These are phyloP conservation scores for Kodamaea arcana DNA, from an alignment of 1,139 yeast species.

Conservation along the genomic window DNA sequence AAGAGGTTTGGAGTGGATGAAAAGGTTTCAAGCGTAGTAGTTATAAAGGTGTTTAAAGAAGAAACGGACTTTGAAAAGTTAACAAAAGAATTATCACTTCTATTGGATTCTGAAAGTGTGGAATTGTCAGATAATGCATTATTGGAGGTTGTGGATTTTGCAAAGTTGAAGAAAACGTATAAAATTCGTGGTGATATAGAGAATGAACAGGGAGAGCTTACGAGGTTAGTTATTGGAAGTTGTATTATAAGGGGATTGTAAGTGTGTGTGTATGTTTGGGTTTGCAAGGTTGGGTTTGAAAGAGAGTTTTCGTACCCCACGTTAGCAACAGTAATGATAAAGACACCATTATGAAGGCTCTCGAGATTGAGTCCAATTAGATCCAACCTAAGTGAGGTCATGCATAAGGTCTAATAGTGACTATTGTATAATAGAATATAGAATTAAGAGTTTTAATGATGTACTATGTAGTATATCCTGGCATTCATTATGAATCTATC, in stretches of 20 bases:
- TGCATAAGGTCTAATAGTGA: too few relatives aligned
- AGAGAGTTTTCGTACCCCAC: too few relatives aligned
- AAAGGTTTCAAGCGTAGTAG: constrained; percentile 24
- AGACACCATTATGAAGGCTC: too few relatives aligned
- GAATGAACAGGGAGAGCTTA: constrained; percentile 22
- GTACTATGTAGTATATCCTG: too few relatives aligned
- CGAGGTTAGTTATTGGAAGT: constrained; percentile 37
- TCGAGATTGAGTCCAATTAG: too few relatives aligned
- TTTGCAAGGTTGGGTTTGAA: too few relatives aligned
- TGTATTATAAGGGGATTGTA: constrained; percentile 36
- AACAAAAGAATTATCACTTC: neutral
- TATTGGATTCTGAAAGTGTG: constrained; percentile 15
- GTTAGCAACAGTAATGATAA: too few relatives aligned
- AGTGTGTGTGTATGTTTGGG: too few relatives aligned
- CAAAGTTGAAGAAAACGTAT: constrained; percentile 35
- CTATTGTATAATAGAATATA: too few relatives aligned
- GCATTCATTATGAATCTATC: too few relatives aligned
- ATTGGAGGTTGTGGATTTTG: constrained; percentile 20
- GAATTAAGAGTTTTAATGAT: too few relatives aligned
- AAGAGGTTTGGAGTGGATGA: constrained; percentile 40
- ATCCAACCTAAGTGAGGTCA: too few relatives aligned
- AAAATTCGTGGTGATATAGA: constrained; percentile 31
- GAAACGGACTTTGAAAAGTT: neutral
- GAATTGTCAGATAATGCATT: constrained; percentile 26
- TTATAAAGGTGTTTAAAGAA: constrained; percentile 22